Base-by-base conservation (phyloP, 164 flowering plant genomes). In the Cinnamomum chago region DNA sequence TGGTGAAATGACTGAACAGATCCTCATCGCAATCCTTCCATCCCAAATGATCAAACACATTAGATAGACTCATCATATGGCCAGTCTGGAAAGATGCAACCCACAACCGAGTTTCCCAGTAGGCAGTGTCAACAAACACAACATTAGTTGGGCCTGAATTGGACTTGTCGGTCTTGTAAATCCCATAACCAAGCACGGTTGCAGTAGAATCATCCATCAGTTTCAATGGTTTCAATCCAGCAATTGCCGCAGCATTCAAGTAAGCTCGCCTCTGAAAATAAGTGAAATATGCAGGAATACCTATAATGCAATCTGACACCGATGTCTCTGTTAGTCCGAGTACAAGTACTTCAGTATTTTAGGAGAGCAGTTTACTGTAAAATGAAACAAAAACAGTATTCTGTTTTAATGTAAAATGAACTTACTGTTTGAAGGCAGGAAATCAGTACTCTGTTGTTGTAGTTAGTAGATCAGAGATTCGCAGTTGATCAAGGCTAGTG, bases 141-240 rank as follows among this genome's bases (percentile, higher is more conserved):
- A 89, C 88, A 83, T 84, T 79, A 60, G 86, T 82, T 1, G 88
- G 89, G 17, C 88, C 89, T 1, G 80, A 50, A 67, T 58, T 83
- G 4, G 83, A 68, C 14, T 84, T 83, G 75, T 95, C 98, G 15
- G 90, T 82, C 82, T 85, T 95, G 80, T 93, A 92, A 76, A 95
- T 92, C 28, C 99, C 99, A 82, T 90, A 95, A 60, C 93, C 90
- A 51, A 95, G 88, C 0, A 96, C 97, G 60, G 90, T 90, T n/a
- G 99, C 99, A 58, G 99, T 89, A 75, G 92, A 83, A 64, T 95
- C 99, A 80, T 95, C 98, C 90, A 93, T 84, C 86, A 93, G 78
- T 68, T 92, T 81, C 82, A 93, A 79, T 0, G 96, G 90, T 69
- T 81, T 90, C 80, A 95, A 77, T 25, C 97, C 97, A 33, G 97